phyloP scores from a whole-genome alignment of 805 yeast species.

The Myxozyma melibiosi region DNA sequence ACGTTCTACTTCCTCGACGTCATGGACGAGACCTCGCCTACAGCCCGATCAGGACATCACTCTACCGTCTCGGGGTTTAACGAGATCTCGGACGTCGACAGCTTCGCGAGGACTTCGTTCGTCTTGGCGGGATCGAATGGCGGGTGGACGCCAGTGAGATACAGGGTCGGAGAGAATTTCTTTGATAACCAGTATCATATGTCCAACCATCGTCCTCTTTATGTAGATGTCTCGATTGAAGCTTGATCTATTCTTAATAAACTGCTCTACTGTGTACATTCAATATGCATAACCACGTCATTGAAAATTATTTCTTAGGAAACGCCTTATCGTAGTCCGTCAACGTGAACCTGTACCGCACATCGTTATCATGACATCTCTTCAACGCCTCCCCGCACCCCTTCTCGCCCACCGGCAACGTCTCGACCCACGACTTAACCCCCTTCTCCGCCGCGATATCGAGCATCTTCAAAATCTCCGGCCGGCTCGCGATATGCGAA shows the following conservation, averaged over 20 bases:
- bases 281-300: too few relatives aligned
- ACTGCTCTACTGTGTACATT: too few relatives aligned
- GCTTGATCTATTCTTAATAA: too few relatives aligned
- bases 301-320: not conserved
- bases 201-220: conserved; percentile 13
- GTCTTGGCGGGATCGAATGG: conserved; percentile 9
- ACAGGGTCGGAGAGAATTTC: conserved; percentile 10
- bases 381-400: conserved; percentile 43
- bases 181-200: conserved; percentile 10
- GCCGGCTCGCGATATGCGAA: conserved; percentile 63
- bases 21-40: not conserved
- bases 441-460: conserved; percentile 59
- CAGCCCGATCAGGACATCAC: conserved; percentile 9
- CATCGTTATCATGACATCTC: conserved; percentile 43
- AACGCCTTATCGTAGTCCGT: conserved; percentile 50
- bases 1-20: conserved; percentile 12
- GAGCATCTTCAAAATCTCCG: conserved; percentile 66
- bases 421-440: conserved; percentile 37
- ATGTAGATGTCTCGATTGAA: conserved; percentile 10
- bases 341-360: conserved; percentile 49
- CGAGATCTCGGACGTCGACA: not conserved
- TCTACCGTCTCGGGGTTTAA: conserved; percentile 10
- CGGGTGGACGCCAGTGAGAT: not conserved
- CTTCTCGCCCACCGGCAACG: conserved; percentile 43
- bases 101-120: conserved; percentile 10